Conservation (phyloP, 2,329 filamentous ascomycete genomes). For the Calonectria montana region DNA sequence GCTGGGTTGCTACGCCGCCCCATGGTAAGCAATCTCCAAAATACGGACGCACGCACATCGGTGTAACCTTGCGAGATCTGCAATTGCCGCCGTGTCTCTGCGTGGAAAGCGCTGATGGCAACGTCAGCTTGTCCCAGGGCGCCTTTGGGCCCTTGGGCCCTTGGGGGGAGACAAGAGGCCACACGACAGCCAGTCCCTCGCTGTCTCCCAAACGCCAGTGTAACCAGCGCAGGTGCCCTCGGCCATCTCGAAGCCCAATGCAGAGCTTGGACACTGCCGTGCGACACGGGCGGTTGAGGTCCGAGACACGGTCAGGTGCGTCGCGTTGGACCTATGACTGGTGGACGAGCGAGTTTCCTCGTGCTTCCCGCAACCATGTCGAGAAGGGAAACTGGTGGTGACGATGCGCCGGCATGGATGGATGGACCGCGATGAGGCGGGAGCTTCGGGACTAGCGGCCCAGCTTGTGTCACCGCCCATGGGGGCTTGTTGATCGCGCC, state of each 20-base stretch:
- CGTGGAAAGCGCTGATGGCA: neutral
- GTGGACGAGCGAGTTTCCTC: neutral
- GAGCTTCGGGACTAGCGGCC: constrained; percentile 5
- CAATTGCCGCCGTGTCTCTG: neutral
- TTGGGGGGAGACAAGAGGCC: neutral
- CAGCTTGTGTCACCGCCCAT: constrained; percentile 1
- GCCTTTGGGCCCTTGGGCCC: neutral
- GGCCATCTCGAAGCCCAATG: neutral
- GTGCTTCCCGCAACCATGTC: neutral
- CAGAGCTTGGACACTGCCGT: neutral
- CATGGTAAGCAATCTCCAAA: neutral
- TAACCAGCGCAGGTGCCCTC: constrained; percentile 1
- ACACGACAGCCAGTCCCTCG: neutral
- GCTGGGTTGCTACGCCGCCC: no score
- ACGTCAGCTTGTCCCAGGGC: neutral
- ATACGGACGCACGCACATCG: neutral
- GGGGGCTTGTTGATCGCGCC: constrained; percentile 3
- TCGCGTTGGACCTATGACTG: neutral
- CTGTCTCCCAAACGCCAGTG: neutral
- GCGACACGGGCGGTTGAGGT: neutral
- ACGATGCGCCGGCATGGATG: constrained; percentile 7
- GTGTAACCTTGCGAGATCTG: constrained; percentile 2
- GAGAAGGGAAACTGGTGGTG: constrained; percentile 3
- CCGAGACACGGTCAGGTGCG: neutral
- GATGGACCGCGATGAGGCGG: constrained; percentile 1